Percentiles rank a stretch among this genome's conserved stretches.
Conservation (phyloP, 164 flowering plant genomes). For the Protea cynaroides region DNA sequence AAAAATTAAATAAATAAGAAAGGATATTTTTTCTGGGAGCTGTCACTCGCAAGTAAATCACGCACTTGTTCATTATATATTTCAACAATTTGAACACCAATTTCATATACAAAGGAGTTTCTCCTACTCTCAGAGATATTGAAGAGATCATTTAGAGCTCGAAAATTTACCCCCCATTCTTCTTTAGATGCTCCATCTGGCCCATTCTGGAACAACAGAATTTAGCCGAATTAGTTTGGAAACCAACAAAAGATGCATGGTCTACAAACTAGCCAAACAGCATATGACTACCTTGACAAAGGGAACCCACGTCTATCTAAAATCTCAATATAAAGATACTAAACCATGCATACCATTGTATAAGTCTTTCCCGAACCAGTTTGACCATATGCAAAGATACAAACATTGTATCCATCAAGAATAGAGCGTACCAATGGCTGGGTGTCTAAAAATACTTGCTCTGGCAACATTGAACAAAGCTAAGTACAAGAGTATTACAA, state of each 20-base stretch:
- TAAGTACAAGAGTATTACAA: neutral
- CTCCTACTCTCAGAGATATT: conserved; percentile 59
- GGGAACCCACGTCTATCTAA: no score
- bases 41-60: conserved; percentile 68
- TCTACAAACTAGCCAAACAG: neutral
- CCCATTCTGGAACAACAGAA: conserved; percentile 49
- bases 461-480: conserved; percentile 31
- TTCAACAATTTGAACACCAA: conserved; percentile 92
- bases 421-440: conserved; percentile 85
- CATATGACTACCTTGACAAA: neutral
- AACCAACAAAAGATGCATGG: neutral
- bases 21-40: conserved; percentile 82
- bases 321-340: conserved; percentile 1
- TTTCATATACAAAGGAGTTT: conserved; percentile 48
- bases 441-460: conserved; percentile 86
- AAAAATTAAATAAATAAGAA: conserved; percentile 5
- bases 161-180: conserved; percentile 73
- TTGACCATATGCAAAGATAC: conserved; percentile 98
- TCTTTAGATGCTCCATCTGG: conserved; percentile 61
- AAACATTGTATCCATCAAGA: conserved; percentile 93
- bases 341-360: conserved; percentile 60
- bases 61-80: conserved; percentile 96
- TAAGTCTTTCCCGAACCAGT: conserved; percentile 97
- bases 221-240: neutral
- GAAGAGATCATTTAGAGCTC: conserved; percentile 81